Conservation (phyloP, 169 alveolate genomes). For the Eimeria sp. region DNA sequence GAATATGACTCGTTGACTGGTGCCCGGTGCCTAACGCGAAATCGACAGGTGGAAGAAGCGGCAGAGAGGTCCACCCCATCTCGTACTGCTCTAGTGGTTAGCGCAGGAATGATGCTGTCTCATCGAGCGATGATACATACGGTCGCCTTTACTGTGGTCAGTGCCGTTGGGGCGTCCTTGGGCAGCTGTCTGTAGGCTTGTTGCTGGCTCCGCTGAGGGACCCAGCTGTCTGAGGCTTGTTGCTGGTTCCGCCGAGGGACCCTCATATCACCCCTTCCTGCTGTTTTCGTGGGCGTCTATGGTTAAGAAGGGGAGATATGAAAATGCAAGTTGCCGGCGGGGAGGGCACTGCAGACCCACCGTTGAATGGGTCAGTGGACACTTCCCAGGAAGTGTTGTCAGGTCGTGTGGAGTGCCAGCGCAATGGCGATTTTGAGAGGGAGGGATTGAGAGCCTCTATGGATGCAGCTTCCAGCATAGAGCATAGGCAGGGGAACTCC, state of each 20-base stretch:
- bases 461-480: neutral
- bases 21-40: neutral
- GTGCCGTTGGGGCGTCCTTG: neutral
- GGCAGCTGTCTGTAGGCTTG: constrained; percentile 1
- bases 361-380: neutral
- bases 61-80: neutral
- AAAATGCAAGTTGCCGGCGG: constrained; percentile 28
- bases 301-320: neutral
- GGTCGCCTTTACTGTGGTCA: neutral
- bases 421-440: neutral
- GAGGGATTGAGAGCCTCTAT: neutral
- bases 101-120: neutral
- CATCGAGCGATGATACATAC: neutral
- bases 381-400: neutral
- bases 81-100: neutral
- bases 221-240: neutral
- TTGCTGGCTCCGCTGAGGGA: neutral
- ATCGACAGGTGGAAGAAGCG: neutral
- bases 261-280: neutral
- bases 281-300: neutral
- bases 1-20: neutral
- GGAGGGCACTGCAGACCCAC: constrained; percentile 7
- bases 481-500: constrained; percentile 13
- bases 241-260: neutral
- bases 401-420: neutral